Conservation (phyloP, 805 yeast species). For the Yamadazyma tumulicola region DNA sequence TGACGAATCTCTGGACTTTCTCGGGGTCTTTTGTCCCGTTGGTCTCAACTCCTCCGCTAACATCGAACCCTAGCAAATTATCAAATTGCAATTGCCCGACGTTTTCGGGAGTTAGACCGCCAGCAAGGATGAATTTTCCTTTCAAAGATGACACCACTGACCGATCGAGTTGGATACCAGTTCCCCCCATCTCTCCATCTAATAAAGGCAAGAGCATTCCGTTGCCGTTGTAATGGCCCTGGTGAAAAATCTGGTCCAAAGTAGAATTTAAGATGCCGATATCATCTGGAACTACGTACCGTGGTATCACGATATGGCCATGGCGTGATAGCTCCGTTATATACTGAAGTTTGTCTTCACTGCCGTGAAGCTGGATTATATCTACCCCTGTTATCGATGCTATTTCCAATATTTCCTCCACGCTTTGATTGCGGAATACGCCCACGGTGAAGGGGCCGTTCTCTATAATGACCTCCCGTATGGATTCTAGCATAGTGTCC, state of each 20-base stretch:
- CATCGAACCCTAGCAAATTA: slow-evolving; percentile 88
- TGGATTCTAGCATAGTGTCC: slow-evolving; percentile 28
- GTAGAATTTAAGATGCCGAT: slow-evolving; percentile 28
- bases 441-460: slow-evolving; percentile 78
- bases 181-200: slow-evolving; percentile 91
- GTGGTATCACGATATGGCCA: slow-evolving; percentile 73
- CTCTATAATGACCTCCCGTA: slow-evolving; percentile 20
- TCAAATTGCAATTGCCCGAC: slow-evolving; percentile 51
- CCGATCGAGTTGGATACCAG: slow-evolving; percentile 84
- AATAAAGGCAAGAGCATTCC: slow-evolving; percentile 59
- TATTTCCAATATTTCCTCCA: slow-evolving; percentile 53
- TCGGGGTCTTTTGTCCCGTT: slow-evolving; percentile 65
- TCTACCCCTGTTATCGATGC: slow-evolving; percentile 54
- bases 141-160: slow-evolving; percentile 32
- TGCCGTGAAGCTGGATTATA: slow-evolving; percentile 85
- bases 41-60: slow-evolving; percentile 91
- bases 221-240: slow-evolving; percentile 13
- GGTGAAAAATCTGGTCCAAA: slow-evolving; percentile 13
- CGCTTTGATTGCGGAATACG: slow-evolving; percentile 79
- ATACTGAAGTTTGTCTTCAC: slow-evolving; percentile 48
- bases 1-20: slow-evolving; percentile 61
- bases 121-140: slow-evolving; percentile 68
- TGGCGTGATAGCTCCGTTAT: slow-evolving; percentile 42
- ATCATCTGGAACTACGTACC: slow-evolving; percentile 62
- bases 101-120: slow-evolving; percentile 81